Evolutionary conservation across 306 rosid species (phyloP).

Genomic region (Medicago arabica): DNA sequence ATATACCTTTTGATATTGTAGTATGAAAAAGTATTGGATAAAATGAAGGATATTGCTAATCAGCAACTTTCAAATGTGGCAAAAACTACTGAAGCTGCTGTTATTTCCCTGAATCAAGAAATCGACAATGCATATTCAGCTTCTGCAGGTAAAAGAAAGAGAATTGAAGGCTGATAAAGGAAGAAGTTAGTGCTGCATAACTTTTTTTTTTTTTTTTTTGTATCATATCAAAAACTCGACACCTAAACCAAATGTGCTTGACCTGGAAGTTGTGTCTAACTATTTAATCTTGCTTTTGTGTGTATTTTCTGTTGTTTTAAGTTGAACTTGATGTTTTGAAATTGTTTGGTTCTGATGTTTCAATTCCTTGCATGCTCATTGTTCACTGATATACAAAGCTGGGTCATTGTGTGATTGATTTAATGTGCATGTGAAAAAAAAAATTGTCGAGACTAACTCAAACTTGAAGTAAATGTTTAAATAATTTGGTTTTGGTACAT

Average conservation of each 20-base stretch:
- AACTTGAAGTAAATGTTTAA: too few species aligned
- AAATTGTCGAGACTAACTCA: too few species aligned
- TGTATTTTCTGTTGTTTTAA: slow-evolving; percentile 29
- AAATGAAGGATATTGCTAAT: slow-evolving; percentile 60
- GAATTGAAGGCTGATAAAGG: slow-evolving; percentile 31
- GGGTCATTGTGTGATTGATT: too few species aligned
- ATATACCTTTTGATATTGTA: slow-evolving; percentile 42
- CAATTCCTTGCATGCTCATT: too few species aligned
- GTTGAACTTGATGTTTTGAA: neutral
- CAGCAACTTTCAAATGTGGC: slow-evolving; percentile 47
- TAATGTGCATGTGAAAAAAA: too few species aligned
- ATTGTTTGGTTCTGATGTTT: neutral
- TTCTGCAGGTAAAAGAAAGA: slow-evolving; percentile 53
- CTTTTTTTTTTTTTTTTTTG: neutral
- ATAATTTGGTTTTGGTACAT: too few species aligned
- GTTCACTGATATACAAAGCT: too few species aligned
- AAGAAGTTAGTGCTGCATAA: slow-evolving; percentile 23
- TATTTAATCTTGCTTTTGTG: neutral
- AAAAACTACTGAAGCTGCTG: slow-evolving; percentile 60
- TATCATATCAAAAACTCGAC: neutral
- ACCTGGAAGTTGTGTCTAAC: slow-evolving; percentile 19
- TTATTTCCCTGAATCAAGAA: slow-evolving; percentile 50
- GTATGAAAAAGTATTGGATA: slow-evolving; percentile 65
- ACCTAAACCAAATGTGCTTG: slow-evolving; percentile 1
- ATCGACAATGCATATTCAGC: slow-evolving; percentile 36